Percentiles rank a stretch among this genome's conserved stretches.
Conservation (phyloP, 1,284 basidiomycete species). For the Waitea zeae region DNA sequence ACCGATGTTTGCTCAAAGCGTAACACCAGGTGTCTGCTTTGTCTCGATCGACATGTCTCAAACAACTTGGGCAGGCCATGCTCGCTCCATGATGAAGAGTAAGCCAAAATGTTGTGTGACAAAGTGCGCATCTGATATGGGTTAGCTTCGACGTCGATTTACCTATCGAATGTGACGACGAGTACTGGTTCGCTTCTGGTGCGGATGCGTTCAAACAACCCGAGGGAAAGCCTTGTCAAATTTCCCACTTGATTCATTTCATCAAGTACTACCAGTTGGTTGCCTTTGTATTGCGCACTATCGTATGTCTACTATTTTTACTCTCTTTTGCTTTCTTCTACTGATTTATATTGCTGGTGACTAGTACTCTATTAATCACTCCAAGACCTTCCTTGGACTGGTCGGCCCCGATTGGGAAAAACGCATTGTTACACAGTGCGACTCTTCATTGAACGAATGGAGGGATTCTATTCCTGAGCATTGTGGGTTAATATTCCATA, state of each 20-base stretch:
- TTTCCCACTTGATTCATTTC: conserved; percentile 31
- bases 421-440: conserved; percentile 36
- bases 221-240: conserved; percentile 20
- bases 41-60: conserved; percentile 47
- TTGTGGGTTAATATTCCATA: conserved; percentile 11
- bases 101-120: conserved; percentile 10
- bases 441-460: conserved; percentile 46
- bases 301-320: conserved; percentile 19
- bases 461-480: conserved; percentile 40
- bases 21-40: conserved; percentile 41
- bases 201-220: conserved; percentile 28
- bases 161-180: conserved; percentile 45
- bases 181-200: conserved; percentile 34
- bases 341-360: background rate
- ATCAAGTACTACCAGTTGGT: conserved; percentile 41
- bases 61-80: conserved; percentile 64
- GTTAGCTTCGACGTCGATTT: conserved; percentile 54
- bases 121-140: background rate
- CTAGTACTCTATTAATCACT: conserved; percentile 43
- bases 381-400: conserved; percentile 24
- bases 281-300: conserved; percentile 34
- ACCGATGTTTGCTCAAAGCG: too few species aligned
- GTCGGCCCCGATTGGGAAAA: conserved; percentile 35
- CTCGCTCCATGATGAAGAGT: conserved; percentile 79
- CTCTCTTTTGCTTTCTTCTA: background rate